Base-by-base conservation (phyloP, 371 early-diverging fungal species). In the Parasitella parasitica region DNA sequence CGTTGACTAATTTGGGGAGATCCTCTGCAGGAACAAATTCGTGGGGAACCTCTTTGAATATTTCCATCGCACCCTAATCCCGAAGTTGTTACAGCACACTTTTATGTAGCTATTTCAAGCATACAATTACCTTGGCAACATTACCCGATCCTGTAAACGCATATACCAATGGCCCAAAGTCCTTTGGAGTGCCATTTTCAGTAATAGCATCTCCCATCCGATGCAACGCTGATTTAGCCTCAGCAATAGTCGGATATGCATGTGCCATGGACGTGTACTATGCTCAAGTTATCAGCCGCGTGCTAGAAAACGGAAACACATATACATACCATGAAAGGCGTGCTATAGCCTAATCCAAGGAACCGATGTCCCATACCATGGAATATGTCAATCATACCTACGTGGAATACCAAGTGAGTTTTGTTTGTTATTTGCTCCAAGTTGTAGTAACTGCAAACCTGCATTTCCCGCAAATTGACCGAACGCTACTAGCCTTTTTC, bases 61-160 rank as follows among this genome's bases (percentile, higher is more conserved):
- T 88, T 32, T 93, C 90, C 70, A 91, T 80, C 0, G 96, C 97
- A 13, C 98, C 98, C 84, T 87, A 57, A 55, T 18, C 4, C 5
- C 12, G 22, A 7, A 11, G 11, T 18, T 7, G 22, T 43, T 43
- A 8, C 0, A 20, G 43, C 20, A 9, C n/a, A 13, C 15, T 36
- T 41, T 20, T 41, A 18, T 20, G 1, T 15, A 12, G 12, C 39
- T 39, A 20, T 9, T 43, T 6, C 22, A 20, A 11, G 0, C 8
- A 15, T 15, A 1, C 11, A 32, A 66, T 66, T 70, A 88, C 90
- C 72, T 89, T 78, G n/a, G 96, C 80, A 12, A 98, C 98, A 61
- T 96, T 93, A 5, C 98, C 98, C n/a, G 84, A 70, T n/a, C 98
- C 98, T 5, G 96, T 96, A 63, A 98, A 94, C 1, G 88, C 88